Evolutionary conservation across 2,329 filamentous ascomycete genomes (phyloP).

Genomic region (Arthroderma sp.): DNA sequence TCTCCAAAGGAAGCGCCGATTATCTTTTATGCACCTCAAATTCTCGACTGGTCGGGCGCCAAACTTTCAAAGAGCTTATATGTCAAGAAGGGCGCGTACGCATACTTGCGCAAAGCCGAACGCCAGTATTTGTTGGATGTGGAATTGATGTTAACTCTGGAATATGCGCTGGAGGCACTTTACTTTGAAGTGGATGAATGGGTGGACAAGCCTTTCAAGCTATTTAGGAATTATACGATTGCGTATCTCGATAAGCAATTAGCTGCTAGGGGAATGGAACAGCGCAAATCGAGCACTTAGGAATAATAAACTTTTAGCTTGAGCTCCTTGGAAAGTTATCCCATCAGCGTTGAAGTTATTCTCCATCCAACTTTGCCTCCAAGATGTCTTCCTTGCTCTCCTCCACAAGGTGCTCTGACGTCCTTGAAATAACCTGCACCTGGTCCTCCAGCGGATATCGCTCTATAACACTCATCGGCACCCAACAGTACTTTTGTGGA

Average conservation of each 20-base stretch:
- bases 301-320: no score
- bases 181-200: constrained; percentile 4
- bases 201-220: constrained; percentile 1
- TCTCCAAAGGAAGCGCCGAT: constrained; percentile 6
- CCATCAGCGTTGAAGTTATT: no score
- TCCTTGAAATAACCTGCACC: constrained; percentile 7
- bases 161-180: constrained; percentile 1
- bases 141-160: no score
- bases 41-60: constrained; percentile 10
- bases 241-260: constrained; percentile 2
- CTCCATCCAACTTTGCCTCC: no score
- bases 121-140: constrained; percentile 4
- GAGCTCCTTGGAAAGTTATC: no score
- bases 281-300: neutral
- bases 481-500: constrained; percentile 27
- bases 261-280: neutral
- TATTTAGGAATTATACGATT: neutral
- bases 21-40: constrained; percentile 8
- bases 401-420: neutral
- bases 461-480: constrained; percentile 6
- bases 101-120: constrained; percentile 8
- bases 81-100: constrained; percentile 8
- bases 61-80: constrained; percentile 12
- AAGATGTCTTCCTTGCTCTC: constrained; percentile 1
- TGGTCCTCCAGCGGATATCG: constrained; percentile 5